Evolutionary conservation across 306 rosid species (phyloP), one percentile per base, ranked within the genome.

Genomic region (Pyrus pyrifolia): DNA sequence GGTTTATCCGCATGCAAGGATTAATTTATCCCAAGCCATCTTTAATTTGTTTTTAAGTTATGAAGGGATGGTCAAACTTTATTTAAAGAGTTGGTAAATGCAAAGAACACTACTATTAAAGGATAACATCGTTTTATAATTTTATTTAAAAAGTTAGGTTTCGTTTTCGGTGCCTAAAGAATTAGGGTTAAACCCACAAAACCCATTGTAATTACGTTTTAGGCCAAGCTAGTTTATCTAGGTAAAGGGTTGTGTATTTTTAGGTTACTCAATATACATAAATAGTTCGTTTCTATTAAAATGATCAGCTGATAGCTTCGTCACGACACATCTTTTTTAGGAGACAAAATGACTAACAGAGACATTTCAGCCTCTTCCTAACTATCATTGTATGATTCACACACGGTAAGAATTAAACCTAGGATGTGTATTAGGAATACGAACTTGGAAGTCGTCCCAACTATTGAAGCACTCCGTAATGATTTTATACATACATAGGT

Each of bases 1-100:
- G 72, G 86, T 70, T 86, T 88, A 86, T 86, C 88, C 76, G 25
- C 61, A 19, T 62, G 10, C 61, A 74, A 60, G 62, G 12, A 33
- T 44, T 61, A 73, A 73, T 17, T 67, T 55, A 4, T 38, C 64
- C 11, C 23, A n/a, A 30, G 31, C 21, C 45, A 38, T 64, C 30
- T 27, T 74, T 69, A 25, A 52, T 33, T 31, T 53, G 35, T 33
- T 74, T 49, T 74, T 57, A 33, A 58, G 80, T 64, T 52, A 66
- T 31, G 21, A 44, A 78, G 73, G 76, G 63, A 31, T 23, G 78
- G 86, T 81, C 83, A 79, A 76, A 79, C 79, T 18, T 71, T 31
- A 68, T 79, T 76, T 55, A 72, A 68, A 42, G 7, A 49, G 81
- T 81, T 53, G 77, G 46, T 42, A 42, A 49, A 25, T 4, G 23